Evolutionary conservation across 139 green algal genomes (phyloP).

Genomic region (Auxenochlorella pyrenoidosa): DNA sequence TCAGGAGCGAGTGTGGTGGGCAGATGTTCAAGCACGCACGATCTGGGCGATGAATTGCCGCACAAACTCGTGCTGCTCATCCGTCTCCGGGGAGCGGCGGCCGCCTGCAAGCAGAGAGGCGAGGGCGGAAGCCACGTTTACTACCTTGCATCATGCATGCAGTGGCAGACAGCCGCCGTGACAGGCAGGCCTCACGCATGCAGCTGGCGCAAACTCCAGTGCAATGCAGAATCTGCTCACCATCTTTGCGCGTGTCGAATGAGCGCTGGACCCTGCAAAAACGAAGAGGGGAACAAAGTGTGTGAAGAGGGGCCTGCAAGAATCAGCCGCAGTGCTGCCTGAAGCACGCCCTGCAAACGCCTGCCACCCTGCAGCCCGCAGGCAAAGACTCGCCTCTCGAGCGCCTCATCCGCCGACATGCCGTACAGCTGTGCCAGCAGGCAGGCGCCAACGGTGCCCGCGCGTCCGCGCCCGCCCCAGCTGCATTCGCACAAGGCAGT

Average conservation of each 20-base stretch:
- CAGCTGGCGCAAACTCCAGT: neutral
- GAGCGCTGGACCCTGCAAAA: slow-evolving; percentile 55
- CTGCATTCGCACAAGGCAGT: neutral
- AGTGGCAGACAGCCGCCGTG: neutral
- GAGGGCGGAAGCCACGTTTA: neutral
- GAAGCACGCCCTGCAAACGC: neutral
- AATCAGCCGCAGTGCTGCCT: too few relatives aligned
- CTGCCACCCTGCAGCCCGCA: neutral
- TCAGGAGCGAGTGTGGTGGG: too few relatives aligned
- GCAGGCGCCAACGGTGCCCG: slow-evolving; percentile 79
- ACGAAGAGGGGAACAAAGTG: too few relatives aligned
- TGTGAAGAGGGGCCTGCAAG: neutral
- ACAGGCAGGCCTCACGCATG: neutral
- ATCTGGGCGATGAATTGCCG: neutral
- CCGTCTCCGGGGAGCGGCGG: slow-evolving; percentile 68
- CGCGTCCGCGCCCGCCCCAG: slow-evolving; percentile 87
- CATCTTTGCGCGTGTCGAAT: slow-evolving; percentile 75
- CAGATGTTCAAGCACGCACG: too few relatives aligned
- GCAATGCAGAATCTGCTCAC: neutral
- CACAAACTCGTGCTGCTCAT: slow-evolving; percentile 74
- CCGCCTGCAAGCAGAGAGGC: slow-evolving; percentile 8
- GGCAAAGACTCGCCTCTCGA: slow-evolving; percentile 41
- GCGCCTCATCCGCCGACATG: slow-evolving; percentile 72
- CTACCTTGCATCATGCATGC: neutral
- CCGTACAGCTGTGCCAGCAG: slow-evolving; percentile 72